These are phyloP conservation scores for Perkinsus chesapeaki DNA, from an alignment of 169 alveolate species.

Conservation along the genomic window DNA sequence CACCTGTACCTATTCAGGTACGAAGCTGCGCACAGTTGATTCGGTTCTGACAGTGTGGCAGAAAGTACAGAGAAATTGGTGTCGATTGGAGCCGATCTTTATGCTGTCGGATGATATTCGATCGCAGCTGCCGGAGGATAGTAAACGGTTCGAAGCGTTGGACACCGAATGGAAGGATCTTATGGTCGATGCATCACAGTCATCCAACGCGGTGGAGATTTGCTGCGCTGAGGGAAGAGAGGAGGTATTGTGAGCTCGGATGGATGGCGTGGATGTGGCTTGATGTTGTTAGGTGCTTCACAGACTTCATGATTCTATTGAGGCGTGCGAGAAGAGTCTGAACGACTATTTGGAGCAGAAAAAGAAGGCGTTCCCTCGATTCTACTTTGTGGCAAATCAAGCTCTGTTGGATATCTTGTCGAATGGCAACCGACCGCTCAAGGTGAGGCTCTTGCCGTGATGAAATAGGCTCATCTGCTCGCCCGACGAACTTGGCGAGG, in stretches of 20 bases:
- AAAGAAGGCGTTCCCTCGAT: conserved; percentile 91
- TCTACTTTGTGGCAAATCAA: conserved; percentile 90
- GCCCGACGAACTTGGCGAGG: too few relatives aligned
- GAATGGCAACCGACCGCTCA: conserved; percentile 85
- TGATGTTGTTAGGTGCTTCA: conserved; percentile 25
- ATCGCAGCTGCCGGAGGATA: conserved; percentile 87
- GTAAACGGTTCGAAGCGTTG: conserved; percentile 81
- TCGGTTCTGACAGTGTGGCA: conserved; percentile 84
- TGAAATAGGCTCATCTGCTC: too few relatives aligned
- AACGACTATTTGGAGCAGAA: conserved; percentile 88
- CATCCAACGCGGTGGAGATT: conserved; percentile 77
- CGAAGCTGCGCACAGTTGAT: conserved; percentile 79
- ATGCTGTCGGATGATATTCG: conserved; percentile 90
- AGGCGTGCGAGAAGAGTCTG: conserved; percentile 87
- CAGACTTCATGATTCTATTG: conserved; percentile 73
- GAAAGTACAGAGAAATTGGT: conserved; percentile 87
- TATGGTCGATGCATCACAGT: conserved; percentile 81
- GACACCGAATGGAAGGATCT: conserved; percentile 87
- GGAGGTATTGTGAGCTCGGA: too few relatives aligned
- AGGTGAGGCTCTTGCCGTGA: conserved; percentile 16
- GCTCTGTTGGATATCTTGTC: conserved; percentile 87
- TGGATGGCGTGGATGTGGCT: not conserved
- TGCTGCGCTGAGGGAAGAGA: conserved; percentile 85
- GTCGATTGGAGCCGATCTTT: conserved; percentile 85
- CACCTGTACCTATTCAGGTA: conserved; percentile 26